Evolutionary conservation across 2,329 filamentous ascomycete genomes (phyloP), one percentile per base, ranked within the genome.

Genomic region (Diaporthe capsici): DNA sequence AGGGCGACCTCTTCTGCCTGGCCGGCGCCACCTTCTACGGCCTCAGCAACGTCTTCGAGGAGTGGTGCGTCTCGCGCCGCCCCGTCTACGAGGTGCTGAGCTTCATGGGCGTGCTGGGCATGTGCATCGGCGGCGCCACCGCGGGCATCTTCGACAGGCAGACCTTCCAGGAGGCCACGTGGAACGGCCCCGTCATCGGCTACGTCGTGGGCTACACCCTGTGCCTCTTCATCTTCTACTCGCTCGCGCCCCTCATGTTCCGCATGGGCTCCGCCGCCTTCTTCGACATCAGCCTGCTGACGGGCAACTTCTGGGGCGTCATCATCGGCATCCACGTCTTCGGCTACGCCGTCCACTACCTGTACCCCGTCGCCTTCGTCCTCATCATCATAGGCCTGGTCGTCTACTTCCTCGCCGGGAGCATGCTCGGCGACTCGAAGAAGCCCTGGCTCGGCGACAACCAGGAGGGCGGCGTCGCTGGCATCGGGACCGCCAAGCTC

Each of bases 341-440:
- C 81, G 91, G 93, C 60, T 91, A 94, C 80, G 85, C 85, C 55
- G 91, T 99, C 75, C 94, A 98, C 86, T 98, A 91, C 88, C 89
- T 98, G 86, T 99, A 99, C 85, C 96, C 97, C 7, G 94, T 98
- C 82, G 96, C 97, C 17, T 99, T 99, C 84, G 94, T 98, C 13
- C 88, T 96, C 79, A 98, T 99, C 83, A 92, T 99, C 79, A 72
- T 96, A 39, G 96, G 97, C 1, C 90, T 98, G 80, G 88, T 96
- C 67, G 89, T 95, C 61, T 99, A 99, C 85, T 98, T 98, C 84
- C 86, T 98, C 49, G 92, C 94, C 0, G 95, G 95, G 75, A 93
- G 92, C 82, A 90, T 94, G 74, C 85, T 98, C 70, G 96, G 95
- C 44, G 97, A 98, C 84, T 92, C 94, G 72, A 92, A 93, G 88